Conservation (phyloP, 2,329 filamentous ascomycete species). For the Hymenoscyphus fraxineus region DNA sequence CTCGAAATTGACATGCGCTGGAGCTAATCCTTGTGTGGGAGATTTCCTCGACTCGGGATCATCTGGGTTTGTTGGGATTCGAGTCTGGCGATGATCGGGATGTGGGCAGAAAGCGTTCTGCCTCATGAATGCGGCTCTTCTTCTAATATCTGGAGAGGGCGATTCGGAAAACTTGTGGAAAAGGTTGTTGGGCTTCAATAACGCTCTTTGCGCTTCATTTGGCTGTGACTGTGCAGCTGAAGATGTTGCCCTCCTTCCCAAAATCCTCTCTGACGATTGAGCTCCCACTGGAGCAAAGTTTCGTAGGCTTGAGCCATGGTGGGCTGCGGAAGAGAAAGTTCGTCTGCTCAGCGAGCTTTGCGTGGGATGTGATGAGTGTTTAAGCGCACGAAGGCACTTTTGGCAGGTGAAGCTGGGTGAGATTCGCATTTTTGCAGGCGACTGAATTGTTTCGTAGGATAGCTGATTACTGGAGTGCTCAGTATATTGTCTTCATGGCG, state of each 20-base stretch:
- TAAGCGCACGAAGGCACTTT: constrained; percentile 32
- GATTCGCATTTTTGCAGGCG: constrained; percentile 1
- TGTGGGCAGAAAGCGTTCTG: constrained; percentile 94
- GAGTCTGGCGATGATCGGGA: constrained; percentile 75
- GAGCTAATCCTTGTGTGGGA: constrained; percentile 54
- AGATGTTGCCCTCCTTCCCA: constrained; percentile 22
- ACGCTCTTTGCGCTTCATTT: constrained; percentile 25
- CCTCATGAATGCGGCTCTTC: constrained; percentile 84
- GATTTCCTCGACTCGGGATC: constrained; percentile 60
- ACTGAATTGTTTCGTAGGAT: background rate
- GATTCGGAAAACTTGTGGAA: constrained; percentile 92
- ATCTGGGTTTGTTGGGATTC: constrained; percentile 60
- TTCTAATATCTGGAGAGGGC: constrained; percentile 81
- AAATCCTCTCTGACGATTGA: constrained; percentile 20
- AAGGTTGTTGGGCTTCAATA: constrained; percentile 64
- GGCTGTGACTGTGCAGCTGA: constrained; percentile 26
- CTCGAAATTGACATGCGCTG: constrained; percentile 85
- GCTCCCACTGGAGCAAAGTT: constrained; percentile 13
- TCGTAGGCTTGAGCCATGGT: constrained; percentile 19
- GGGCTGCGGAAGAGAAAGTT: constrained; percentile 24
- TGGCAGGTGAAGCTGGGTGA: constrained; percentile 31
- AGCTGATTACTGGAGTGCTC: background rate
- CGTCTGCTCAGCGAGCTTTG: constrained; percentile 20
- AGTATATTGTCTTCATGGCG: background rate
- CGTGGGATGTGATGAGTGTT: constrained; percentile 19